Evolutionary conservation across 805 yeast species (phyloP), one percentile per base, ranked within the genome.

Genomic region (Yamadazyma takamatsuzukensis): DNA sequence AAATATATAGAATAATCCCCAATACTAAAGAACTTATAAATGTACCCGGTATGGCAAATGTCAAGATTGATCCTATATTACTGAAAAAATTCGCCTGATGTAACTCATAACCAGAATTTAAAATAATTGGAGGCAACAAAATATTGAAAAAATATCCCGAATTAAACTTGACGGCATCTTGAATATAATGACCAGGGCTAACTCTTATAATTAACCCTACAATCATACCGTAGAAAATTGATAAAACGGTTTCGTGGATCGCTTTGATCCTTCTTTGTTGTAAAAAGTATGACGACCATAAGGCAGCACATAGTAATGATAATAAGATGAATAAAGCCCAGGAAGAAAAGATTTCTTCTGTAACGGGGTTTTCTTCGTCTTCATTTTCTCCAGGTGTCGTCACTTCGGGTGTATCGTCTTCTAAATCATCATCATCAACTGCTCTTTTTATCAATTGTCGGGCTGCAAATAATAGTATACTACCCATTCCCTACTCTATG

Each of bases 21-120:
- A 93, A 62, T 2, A 93, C 97, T 34, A 87, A 70, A 0, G 97
- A 85, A 23, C 95, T 84, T 24, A 93, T 76, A 48, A 94, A 87
- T 0, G 99, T 93, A 4, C 99, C 99, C 0, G 96, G 96, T 30
- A 93, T 88, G 16, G 99, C 99, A 68, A 90, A 93, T 3, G 85
- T 83, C 41, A 93, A 60, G 41, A 93, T 90, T 2, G 96, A 79
- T 4, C 94, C 93, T 30, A 93, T 80, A 59, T 94, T 93, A 45
- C 87, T 71, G 58, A 93, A 93, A 61, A 93, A 93, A 55, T 94
- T 90, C 25, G 86, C 93, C 63, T 93, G 97, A 54, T 94, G 95
- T 39, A 93, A 68, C 58, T 94, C 97, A 55, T 93, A 93, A 12
- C 99, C 99, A 3, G 96, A 86, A 53, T 93, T 93, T 45, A 93